Base-by-base conservation (phyloP, 257 asterid species). In the Cinchona pubescens region DNA sequence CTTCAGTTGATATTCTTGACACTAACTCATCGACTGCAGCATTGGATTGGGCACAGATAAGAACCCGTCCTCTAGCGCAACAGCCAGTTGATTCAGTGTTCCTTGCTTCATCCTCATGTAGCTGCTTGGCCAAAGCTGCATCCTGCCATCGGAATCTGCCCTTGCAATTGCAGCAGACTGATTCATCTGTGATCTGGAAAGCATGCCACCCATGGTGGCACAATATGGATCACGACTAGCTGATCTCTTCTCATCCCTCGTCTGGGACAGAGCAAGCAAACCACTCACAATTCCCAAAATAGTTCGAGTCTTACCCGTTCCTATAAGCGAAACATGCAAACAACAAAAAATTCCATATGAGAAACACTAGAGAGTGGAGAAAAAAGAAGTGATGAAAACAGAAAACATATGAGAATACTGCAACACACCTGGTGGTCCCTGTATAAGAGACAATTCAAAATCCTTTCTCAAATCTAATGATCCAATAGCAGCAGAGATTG, bases 111-210 rank as follows among this genome's bases (percentile, higher is more conserved):
- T 86, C 96, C 55, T 83, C 87, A 62, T 83, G 83, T 67, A 87
- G 58, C 80, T 95, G 95, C 82, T 86, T 89, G 73, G 99, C 98
- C 82, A 95, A 72, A 53, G 99, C 97, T 51, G 99, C 99, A 80
- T 91, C 97, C 83, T 95, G 97, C 99, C 99, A 95, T n/a, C n/a
- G n/a, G n/a, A n/a, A n/a, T n/a, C n/a, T 82, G 98, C 97, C 86
- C 95, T 91, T 14, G 98, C 90, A 83, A 92, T 75, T 65, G 97
- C 97, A 86, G 90, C 96, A 81, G 98, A 85, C 76, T 89, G 89
- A 81, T 90, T 86, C 64, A 88, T 83, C 83, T 55, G 79, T 53
- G 76, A 56, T 72, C 87, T 85, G 81, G 87, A 86, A 71, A 79
- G 81, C 49, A 79, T 74, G 78, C 65, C 77, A 73, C 88, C 80